Percentiles rank a stretch among this genome's conserved stretches.
These are phyloP conservation scores for Eimeria maxima DNA, from an alignment of 169 alveolate genomes.

Conservation along the genomic window DNA sequence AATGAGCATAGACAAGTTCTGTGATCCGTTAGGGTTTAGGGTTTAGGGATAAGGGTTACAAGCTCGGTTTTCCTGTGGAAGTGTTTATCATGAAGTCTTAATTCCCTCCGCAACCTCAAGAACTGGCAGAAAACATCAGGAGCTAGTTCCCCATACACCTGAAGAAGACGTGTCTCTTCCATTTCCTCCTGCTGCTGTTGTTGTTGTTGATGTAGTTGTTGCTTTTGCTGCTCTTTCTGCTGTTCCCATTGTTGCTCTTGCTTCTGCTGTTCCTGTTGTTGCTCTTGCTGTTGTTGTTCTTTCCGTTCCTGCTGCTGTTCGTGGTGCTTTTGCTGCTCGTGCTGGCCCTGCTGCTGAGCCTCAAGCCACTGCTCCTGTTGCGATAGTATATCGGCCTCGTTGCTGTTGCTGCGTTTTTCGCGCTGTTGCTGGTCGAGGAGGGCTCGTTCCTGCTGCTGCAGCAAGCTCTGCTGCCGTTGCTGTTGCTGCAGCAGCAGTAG, in stretches of 20 bases:
- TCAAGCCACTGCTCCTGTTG: not conserved
- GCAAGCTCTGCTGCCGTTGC: not conserved
- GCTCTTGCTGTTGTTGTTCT: conserved; percentile 1
- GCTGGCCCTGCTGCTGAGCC: conserved; percentile 27
- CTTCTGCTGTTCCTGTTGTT: not conserved
- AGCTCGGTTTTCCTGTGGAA: not conserved
- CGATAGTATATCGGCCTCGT: no score
- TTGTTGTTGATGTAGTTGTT: conserved; percentile 5
- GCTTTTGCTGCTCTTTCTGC: conserved; percentile 14
- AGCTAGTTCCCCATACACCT: conserved; percentile 16
- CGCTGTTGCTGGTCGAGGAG: not conserved
- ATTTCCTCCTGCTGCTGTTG: conserved; percentile 42
- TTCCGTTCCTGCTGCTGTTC: not conserved
- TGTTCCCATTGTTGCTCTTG: not conserved
- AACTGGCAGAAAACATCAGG: conserved; percentile 36
- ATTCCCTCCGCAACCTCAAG: conserved; percentile 35
- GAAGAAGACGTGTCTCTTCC: conserved; percentile 9
- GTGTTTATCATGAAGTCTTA: not conserved
- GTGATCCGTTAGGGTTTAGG: not conserved
- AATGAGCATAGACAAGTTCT: not conserved
- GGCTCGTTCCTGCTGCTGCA: not conserved
- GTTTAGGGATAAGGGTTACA: not conserved
- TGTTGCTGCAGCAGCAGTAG: not conserved
- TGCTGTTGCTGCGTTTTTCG: no score
- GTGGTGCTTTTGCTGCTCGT: not conserved